Evolutionary conservation across 805 yeast genomes (phyloP).

Genomic region (Suhomyces kilbournensis): DNA sequence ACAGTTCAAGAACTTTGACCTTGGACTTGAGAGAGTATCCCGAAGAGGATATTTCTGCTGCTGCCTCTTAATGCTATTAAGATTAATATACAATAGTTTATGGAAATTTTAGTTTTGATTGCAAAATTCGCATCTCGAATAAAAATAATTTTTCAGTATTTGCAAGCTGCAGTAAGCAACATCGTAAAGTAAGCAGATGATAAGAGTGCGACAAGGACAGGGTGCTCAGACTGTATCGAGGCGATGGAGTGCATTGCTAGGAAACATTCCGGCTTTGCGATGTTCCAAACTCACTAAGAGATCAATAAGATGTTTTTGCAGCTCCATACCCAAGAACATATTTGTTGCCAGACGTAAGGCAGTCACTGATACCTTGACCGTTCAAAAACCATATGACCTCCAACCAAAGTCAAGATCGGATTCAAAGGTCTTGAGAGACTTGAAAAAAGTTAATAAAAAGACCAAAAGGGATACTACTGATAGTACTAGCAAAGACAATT

Average conservation of each 20-base stretch:
- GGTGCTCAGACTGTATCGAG: not conserved
- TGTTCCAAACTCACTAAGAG: not conserved
- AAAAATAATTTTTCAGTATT: not conserved
- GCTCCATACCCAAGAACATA: not conserved
- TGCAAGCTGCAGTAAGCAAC: not conserved
- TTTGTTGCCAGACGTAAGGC: conserved; percentile 1
- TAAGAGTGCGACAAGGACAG: not conserved
- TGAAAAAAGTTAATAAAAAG: conserved; percentile 13
- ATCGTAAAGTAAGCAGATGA: not conserved
- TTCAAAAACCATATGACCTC: not conserved
- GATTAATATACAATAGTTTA: too few species aligned
- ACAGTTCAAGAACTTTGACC: conserved; percentile 71
- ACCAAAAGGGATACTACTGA: conserved; percentile 33
- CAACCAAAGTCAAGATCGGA: not conserved
- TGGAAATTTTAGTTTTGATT: not conserved
- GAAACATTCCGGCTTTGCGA: not conserved
- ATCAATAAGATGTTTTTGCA: not conserved
- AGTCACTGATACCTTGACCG: not conserved
- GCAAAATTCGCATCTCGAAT: not conserved
- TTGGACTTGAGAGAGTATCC: conserved; percentile 67
- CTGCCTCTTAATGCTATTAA: not conserved
- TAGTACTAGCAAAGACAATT: conserved; percentile 22
- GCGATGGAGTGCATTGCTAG: not conserved
- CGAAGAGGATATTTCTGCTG: conserved; percentile 15
- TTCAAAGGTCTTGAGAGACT: conserved; percentile 6